A percentile compares a stretch with the other conserved stretches of the same genome.
Evolutionary conservation across 805 yeast genomes (phyloP).

Genomic region (Teunomyces gatunensis): DNA sequence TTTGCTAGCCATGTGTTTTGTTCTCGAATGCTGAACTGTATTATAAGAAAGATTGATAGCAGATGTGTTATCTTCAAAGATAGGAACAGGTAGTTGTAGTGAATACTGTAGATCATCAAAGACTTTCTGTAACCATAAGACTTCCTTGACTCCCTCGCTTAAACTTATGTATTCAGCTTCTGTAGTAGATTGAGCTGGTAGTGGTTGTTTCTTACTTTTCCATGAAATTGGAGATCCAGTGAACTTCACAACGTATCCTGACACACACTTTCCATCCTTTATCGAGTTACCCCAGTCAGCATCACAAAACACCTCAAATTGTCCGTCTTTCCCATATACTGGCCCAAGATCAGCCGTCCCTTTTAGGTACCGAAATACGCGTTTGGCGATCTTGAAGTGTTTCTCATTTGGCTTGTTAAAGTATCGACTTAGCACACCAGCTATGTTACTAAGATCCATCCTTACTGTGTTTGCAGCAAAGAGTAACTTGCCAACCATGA

Average conservation of each 20-base stretch:
- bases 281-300: slow-evolving; percentile 8
- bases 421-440: background rate
- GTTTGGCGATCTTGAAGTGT: background rate
- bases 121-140: slow-evolving; percentile 6
- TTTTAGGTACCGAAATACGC: slow-evolving; percentile 8
- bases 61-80: background rate
- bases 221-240: slow-evolving; percentile 13
- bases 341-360: slow-evolving; percentile 8
- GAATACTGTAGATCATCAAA: background rate
- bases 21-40: background rate
- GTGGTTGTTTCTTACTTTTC: slow-evolving; percentile 13
- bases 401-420: background rate
- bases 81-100: background rate
- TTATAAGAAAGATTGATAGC: background rate
- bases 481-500: background rate
- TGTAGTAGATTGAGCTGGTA: slow-evolving; percentile 12
- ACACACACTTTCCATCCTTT: background rate
- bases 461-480: background rate
- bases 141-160: slow-evolving; percentile 9
- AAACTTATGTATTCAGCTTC: slow-evolving; percentile 15
- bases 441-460: background rate
- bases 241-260: slow-evolving; percentile 1
- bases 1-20: background rate
- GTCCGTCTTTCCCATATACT: background rate
- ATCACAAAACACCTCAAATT: slow-evolving; percentile 10